Percentiles rank a stretch among this genome's conserved stretches.
Evolutionary conservation across 345 rosid genomes (phyloP).

Genomic region (Citrus mangshanensis): DNA sequence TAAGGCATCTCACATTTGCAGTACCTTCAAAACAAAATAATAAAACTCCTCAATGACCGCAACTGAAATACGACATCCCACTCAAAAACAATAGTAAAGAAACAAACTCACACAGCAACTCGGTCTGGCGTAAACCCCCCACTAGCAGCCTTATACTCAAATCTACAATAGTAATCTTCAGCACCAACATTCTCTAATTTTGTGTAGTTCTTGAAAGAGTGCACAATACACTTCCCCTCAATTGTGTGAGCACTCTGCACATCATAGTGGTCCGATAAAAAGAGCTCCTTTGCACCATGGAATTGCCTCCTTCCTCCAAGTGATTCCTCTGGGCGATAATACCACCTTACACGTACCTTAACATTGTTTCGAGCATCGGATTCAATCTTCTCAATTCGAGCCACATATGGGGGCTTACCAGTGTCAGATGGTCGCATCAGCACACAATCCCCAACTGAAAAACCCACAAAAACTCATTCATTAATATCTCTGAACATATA

Average conservation of each 20-base stretch:
- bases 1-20: slow-evolving; percentile 96
- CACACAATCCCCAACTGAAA: slow-evolving; percentile 75
- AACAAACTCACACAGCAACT: slow-evolving; percentile 82
- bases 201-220: slow-evolving; percentile 71
- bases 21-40: slow-evolving; percentile 48
- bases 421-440: slow-evolving; percentile 80
- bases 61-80: not conserved
- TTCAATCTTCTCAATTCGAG: slow-evolving; percentile 78
- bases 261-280: slow-evolving; percentile 81
- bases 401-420: slow-evolving; percentile 75
- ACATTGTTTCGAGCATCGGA: slow-evolving; percentile 59
- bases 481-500: slow-evolving; percentile 1
- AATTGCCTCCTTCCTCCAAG: slow-evolving; percentile 83
- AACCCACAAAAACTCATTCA: slow-evolving; percentile 4
- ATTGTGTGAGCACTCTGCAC: slow-evolving; percentile 80
- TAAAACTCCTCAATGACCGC: slow-evolving; percentile 12
- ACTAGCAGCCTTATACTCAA: slow-evolving; percentile 83
- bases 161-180: slow-evolving; percentile 81
- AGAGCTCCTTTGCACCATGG: slow-evolving; percentile 87
- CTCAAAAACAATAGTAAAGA: not conserved
- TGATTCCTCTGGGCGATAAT: slow-evolving; percentile 85
- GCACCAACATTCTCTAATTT: slow-evolving; percentile 73
- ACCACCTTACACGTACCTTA: slow-evolving; percentile 81
- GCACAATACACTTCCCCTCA: slow-evolving; percentile 82
- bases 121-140: slow-evolving; percentile 81